Evolutionary conservation across 140 eudicot genomes (phyloP), one percentile per base, ranked within the genome.

Genomic region (Stevia rebaudiana): DNA sequence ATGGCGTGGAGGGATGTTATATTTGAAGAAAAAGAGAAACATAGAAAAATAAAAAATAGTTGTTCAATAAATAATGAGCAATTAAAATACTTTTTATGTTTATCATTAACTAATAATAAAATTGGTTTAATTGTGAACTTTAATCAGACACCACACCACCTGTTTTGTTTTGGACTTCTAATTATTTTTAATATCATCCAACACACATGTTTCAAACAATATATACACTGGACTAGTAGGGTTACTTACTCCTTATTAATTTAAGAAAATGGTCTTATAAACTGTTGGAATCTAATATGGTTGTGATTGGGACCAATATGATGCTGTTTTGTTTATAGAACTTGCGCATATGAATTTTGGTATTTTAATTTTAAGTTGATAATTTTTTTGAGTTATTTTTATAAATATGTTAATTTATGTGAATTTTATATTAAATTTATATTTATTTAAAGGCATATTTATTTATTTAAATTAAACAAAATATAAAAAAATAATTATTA

Each of bases 11-110:
- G 31, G 18, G 47, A 58, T 51, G 75, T 46, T 77, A 52, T 78
- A 78, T 67, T 39, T 59, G 76, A 63, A 49, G 71, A 2, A 23
- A 21, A 37, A 36, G 23, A 79, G 73, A 59, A 55, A 36, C 17
- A 41, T 57, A 44, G n/a, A 4, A 54, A 49, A 21, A 9, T 28
- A 37, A 19, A 54, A 52, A 43, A 23, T 44, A 1, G 33, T 28
- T 28, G 2, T 28, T 28, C 4, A 25, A 54, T 22, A 33, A 3
- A 52, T 36, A 46, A 19, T 50, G 25, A 15, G 49, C 4, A 21
- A 33, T 60, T 40, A 39, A n/a, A 22, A 39, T 10, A 1, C n/a
- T 48, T 18, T 48, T 48, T 8, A 2, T 6, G 3, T 47, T 16
- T 47, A 3, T 48, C 21, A 0, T 18, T 8, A n/a, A n/a, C 12